A percentile compares a stretch with the other conserved stretches of the same genome.
Conservation (phyloP, 495 filamentous ascomycete genomes). For the Pyrenula massariospora region DNA sequence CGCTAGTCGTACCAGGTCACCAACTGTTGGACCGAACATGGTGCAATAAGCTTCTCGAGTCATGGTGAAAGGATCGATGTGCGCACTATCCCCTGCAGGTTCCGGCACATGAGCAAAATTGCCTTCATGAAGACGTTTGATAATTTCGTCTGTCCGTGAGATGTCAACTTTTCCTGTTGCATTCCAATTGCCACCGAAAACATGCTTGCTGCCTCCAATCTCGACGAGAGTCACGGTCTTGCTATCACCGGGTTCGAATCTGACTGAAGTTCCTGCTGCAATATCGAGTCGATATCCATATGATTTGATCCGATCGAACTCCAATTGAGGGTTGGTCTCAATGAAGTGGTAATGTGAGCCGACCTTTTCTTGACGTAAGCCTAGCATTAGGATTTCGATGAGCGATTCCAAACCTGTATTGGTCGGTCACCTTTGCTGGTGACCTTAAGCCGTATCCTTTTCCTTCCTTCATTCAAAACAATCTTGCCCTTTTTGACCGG, state of each 20-base stretch:
- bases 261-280: slow-evolving; percentile 79
- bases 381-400: background rate
- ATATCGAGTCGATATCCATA: slow-evolving; percentile 88
- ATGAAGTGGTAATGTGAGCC: slow-evolving; percentile 97
- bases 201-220: slow-evolving; percentile 74
- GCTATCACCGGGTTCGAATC: slow-evolving; percentile 89
- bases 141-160: slow-evolving; percentile 48
- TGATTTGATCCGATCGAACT: slow-evolving; percentile 78
- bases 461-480: slow-evolving; percentile 60
- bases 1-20: slow-evolving; percentile 72
- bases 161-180: slow-evolving; percentile 62
- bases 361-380: slow-evolving; percentile 31
- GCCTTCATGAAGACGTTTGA: slow-evolving; percentile 48
- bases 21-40: slow-evolving; percentile 91
- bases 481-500: slow-evolving; percentile 53
- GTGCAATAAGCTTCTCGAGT: slow-evolving; percentile 64
- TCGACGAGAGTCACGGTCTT: slow-evolving; percentile 90
- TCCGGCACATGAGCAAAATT: slow-evolving; percentile 72
- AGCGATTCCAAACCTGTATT: slow-evolving; percentile 51
- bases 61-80: slow-evolving; percentile 53
- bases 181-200: slow-evolving; percentile 72
- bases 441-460: slow-evolving; percentile 61
- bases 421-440: slow-evolving; percentile 85
- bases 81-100: slow-evolving; percentile 39
- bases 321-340: slow-evolving; percentile 80